A percentile compares a stretch with the other conserved stretches of the same genome.
Conservation (phyloP, 2,329 filamentous ascomycete genomes). For the Drechslera avenae region DNA sequence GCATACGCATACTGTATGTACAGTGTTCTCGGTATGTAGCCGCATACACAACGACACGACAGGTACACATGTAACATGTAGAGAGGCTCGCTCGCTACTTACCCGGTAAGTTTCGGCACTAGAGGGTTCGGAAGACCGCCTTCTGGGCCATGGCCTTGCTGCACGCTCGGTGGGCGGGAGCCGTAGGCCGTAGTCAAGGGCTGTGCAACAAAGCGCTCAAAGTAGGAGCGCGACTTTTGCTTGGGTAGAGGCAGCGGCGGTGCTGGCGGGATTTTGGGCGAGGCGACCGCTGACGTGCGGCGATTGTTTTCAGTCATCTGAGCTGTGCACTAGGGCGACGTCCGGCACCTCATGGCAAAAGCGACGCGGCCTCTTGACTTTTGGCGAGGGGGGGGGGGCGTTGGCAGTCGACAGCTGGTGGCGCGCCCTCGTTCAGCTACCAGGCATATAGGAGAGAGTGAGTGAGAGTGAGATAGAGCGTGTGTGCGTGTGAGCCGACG, state of each 20-base stretch:
- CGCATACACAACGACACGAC: too few relatives aligned
- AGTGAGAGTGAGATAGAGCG: too few relatives aligned
- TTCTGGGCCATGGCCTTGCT: constrained; percentile 48
- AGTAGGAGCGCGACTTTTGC: constrained; percentile 42
- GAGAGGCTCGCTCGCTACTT: constrained; percentile 21
- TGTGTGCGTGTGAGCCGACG: too few relatives aligned
- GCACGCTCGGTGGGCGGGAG: constrained; percentile 59
- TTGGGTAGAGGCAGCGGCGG: constrained; percentile 46
- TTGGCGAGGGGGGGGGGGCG: background rate
- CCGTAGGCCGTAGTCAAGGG: constrained; percentile 57
- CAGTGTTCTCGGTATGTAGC: too few relatives aligned
- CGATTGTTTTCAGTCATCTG: constrained; percentile 16
- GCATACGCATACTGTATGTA: background rate
- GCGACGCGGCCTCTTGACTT: too few relatives aligned
- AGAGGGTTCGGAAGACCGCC: constrained; percentile 44
- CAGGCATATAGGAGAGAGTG: too few relatives aligned
- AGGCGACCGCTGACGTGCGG: constrained; percentile 17
- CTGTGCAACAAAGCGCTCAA: constrained; percentile 61
- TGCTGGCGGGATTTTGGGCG: constrained; percentile 35
- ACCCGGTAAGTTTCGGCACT: constrained; percentile 45
- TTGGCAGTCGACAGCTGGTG: too few relatives aligned
- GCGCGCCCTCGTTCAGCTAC: too few relatives aligned
- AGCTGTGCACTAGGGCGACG: background rate
- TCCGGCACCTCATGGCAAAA: background rate
- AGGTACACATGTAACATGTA: too few relatives aligned